Percentiles rank a stretch among this genome's conserved stretches.
Evolutionary conservation across 129 eudicot genomes (phyloP).

Genomic region (Artemisia argyi): DNA sequence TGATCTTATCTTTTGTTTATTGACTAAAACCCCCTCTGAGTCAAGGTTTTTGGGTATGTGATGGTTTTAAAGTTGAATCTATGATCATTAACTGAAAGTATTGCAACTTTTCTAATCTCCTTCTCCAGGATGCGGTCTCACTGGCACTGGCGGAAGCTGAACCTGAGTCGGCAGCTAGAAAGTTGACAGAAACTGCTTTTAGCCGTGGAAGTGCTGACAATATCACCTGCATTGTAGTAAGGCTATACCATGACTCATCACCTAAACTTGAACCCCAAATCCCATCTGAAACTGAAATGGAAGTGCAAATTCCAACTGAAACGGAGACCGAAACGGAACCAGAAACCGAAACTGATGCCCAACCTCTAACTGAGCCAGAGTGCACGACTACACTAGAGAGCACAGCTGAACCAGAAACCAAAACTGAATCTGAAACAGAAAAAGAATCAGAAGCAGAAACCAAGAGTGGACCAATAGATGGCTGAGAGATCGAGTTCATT

Average conservation of each 20-base stretch:
- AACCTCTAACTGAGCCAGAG: neutral
- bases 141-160: constrained; percentile 78
- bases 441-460: constrained; percentile 4
- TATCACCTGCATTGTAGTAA: constrained; percentile 82
- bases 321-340: neutral
- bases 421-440: neutral
- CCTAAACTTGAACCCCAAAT: constrained; percentile 16
- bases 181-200: constrained; percentile 80
- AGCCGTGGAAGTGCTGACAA: constrained; percentile 86
- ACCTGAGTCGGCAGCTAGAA: constrained; percentile 72
- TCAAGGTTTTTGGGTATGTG: neutral
- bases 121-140: constrained; percentile 73
- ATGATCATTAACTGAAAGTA: neutral
- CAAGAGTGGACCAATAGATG: constrained; percentile 14
- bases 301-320: neutral
- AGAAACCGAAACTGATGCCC: neutral
- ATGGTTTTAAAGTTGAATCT: neutral
- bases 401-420: neutral
- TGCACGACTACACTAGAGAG: neutral
- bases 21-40: neutral
- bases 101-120: neutral
- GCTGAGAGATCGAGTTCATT: constrained; percentile 15
- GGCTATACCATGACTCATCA: constrained; percentile 48
- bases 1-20: neutral
- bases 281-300: neutral